A percentile compares a stretch with the other conserved stretches of the same genome.
Conservation (phyloP, 768 basidiomycete species). For the Gautieria morchelliformis region DNA sequence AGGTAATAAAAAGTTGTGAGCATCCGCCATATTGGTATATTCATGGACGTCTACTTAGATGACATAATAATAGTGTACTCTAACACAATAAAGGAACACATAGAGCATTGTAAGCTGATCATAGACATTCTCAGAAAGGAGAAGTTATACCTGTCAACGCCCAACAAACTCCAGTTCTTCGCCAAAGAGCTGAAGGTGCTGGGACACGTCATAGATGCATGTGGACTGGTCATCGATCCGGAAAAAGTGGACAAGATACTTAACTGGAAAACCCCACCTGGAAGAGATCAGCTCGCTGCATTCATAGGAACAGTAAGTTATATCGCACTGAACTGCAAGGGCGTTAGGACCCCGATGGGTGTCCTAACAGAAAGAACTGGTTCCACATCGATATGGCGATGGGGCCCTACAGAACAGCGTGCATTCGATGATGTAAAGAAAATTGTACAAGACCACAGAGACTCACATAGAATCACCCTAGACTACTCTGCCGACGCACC, state of each 20-base stretch:
- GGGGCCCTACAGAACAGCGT: conserved; percentile 22
- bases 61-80: conserved; percentile 28
- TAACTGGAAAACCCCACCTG: conserved; percentile 23
- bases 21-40: conserved; percentile 22
- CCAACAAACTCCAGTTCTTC: conserved; percentile 26
- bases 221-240: conserved; percentile 27
- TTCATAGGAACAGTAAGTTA: conserved; percentile 26
- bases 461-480: not conserved
- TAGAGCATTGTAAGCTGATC: conserved; percentile 21
- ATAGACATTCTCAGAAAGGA: conserved; percentile 25
- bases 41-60: conserved; percentile 28
- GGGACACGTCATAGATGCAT: conserved; percentile 26
- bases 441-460: conserved; percentile 11
- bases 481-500: not conserved
- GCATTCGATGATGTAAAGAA: conserved; percentile 24
- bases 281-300: conserved; percentile 22
- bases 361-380: conserved; percentile 17
- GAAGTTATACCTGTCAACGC: conserved; percentile 26
- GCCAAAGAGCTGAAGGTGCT: conserved; percentile 13
- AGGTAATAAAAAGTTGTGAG: too few species aligned
- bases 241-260: conserved; percentile 33
- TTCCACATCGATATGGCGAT: conserved; percentile 13
- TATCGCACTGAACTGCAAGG: conserved; percentile 25
- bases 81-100: conserved; percentile 19
- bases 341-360: conserved; percentile 29